phyloP scores from a whole-genome alignment of 1,139 yeast genomes.

The Hemisphaericaspora lyxosophila region DNA sequence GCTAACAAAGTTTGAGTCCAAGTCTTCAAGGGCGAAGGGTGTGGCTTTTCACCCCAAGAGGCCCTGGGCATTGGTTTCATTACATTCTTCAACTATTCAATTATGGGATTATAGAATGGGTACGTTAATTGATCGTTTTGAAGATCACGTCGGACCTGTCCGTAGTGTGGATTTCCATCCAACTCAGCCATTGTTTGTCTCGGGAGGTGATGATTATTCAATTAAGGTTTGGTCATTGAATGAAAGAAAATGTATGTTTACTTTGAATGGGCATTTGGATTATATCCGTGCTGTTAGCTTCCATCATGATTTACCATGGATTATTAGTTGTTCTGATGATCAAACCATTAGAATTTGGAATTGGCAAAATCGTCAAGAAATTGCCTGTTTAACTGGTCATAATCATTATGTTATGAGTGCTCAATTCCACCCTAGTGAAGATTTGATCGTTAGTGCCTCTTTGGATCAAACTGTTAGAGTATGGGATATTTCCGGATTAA shows the following conservation, averaged over 20 bases:
- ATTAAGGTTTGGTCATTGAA: conserved; percentile 96
- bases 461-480: conserved; percentile 98
- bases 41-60: conserved; percentile 96
- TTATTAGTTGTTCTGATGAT: conserved; percentile 93
- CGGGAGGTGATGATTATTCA: conserved; percentile 96
- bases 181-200: conserved; percentile 93
- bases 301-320: conserved; percentile 98
- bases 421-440: conserved; percentile 95
- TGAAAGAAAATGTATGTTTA: conserved; percentile 87
- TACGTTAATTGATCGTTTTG: conserved; percentile 90
- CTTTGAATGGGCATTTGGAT: conserved; percentile 91
- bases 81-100: conserved; percentile 93
- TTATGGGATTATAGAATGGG: conserved; percentile 99
- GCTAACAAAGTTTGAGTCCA: conserved; percentile 97
- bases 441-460: conserved; percentile 91
- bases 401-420: conserved; percentile 99
- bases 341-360: conserved; percentile 99
- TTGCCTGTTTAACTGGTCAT: conserved; percentile 97
- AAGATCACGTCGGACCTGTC: conserved; percentile 98
- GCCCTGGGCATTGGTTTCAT: conserved; percentile 95
- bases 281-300: conserved; percentile 92
- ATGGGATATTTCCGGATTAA: conserved; percentile 95
- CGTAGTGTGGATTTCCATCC: conserved; percentile 96
- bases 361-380: conserved; percentile 98
- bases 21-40: conserved; percentile 97